Evolutionary conservation across 2,329 filamentous ascomycete genomes (phyloP), one percentile per base, ranked within the genome.

Genomic region (Diplodia intermedia): DNA sequence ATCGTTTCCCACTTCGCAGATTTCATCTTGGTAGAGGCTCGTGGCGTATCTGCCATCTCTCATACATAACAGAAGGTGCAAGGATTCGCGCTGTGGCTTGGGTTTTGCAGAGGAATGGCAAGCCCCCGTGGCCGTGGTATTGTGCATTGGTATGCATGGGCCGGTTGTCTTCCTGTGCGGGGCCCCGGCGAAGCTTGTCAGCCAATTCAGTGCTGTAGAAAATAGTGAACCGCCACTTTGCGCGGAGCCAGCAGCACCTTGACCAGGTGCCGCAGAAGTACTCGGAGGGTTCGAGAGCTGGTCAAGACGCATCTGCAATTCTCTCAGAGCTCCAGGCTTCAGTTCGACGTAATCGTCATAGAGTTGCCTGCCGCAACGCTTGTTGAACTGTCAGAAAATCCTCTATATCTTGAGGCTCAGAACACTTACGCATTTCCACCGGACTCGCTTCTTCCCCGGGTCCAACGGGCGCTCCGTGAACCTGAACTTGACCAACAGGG

Each of bases 21-120:
- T 69, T 0, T 43, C 61, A 31, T 75, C 73, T 60, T 75, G 74
- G 4, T 60, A 63, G 2, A 75, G 69, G 1, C 60, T 23, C 49
- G 72, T 73, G 0, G 69, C 67, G 14, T 50, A 38, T 12, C 60
- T 60, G 5, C 69, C 69, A 4, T 57, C 61, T 31, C 72, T 70
- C 68, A 73, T 70, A 52, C 74, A 76, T 1, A 72, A 60, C 36
- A 75, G 49, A 4, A 76, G 56, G 69, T 73, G 71, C 1, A 73
- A 65, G 15, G 71, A 69, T 6, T 68, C 47, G 5, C 31, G 8
- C 1, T 67, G 15, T 3, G 36, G 36, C 12, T 38, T 38, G 9
- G 36, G 36, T 11, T 1, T 14, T 40, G 38, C 15, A 40, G 38
- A 40, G 15, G 38, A 53, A 53, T 23, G 9, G 6, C 23, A 6